Evolutionary conservation across 192 early-diverging fungal species (phyloP), one percentile per base, ranked within the genome.

Genomic region (Mortierella antarctica): DNA sequence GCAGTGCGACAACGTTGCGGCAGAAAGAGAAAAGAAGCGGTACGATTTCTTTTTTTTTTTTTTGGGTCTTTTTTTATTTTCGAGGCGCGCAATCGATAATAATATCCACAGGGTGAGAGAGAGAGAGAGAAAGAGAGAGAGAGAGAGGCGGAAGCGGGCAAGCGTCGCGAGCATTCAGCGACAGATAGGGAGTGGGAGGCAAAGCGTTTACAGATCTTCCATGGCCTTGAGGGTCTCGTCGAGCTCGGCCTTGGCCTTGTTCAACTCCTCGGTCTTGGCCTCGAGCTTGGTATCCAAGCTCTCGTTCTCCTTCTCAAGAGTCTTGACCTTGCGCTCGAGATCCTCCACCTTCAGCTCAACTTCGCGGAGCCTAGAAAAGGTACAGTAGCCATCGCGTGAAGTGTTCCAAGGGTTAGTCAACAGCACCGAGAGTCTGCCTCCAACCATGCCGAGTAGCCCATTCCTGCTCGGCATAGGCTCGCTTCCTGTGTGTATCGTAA

Each of bases 341-440:
- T 91, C 89, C 83, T 98, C 96, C 77, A 91, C 87, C 77, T 88
- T 88, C 57, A 98, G 86, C 83, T 96, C 95, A 45, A 92, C 87
- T 63, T 88, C 83, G 55, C 93, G 92, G 75, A 91, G 84, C 83
- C 85, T 89, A 62, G 13, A 41, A n/a, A 4, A 12, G 54, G 54
- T 18, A 20, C 7, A 55, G n/a, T 20, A 55, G 21, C 31, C 31
- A 31, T 31, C 31, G 31, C 31, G 31, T 31, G 31, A 31, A 31
- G 31, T 31, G 31, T 31, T 31, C 31, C 31, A 31, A 2, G 31
- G 31, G 31, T 31, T 31, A 31, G 31, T 31, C 31, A 31, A 31
- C 1, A 31, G 31, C 31, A 31, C 31, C 3, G 1, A 31, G 31
- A 31, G 31, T 31, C 31, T 31, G 31, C 1, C 31, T 31, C 31